A percentile compares a stretch with the other conserved stretches of the same genome.
Evolutionary conservation across 164 flowering plant genomes (phyloP).

Genomic region (Umbilicus rupestris): DNA sequence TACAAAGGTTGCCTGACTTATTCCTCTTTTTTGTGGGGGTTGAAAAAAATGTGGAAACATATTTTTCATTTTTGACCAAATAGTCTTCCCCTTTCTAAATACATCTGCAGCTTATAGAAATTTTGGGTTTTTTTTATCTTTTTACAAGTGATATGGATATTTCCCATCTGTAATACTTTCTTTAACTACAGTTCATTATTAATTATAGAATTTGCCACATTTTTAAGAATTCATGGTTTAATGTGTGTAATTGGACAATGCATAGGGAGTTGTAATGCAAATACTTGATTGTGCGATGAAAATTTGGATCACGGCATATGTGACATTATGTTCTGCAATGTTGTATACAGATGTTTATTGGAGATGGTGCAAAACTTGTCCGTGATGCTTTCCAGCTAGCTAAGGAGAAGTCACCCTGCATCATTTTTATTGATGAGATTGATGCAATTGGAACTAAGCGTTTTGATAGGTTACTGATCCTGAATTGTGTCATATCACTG

Average conservation of each 20-base stretch:
- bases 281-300: too few relatives aligned
- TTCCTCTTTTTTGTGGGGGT: not conserved
- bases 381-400: constrained; percentile 89
- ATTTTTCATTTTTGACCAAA: not conserved
- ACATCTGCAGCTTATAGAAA: not conserved
- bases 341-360: constrained; percentile 85
- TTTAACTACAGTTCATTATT: not conserved
- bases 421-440: constrained; percentile 82
- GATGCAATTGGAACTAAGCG: constrained; percentile 97
- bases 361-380: constrained; percentile 94
- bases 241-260: not conserved
- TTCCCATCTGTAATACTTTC: not conserved
- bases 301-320: too few relatives aligned
- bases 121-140: not conserved
- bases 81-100: not conserved
- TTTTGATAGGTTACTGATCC: constrained; percentile 69
- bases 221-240: not conserved
- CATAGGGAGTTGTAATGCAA: not conserved
- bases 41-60: not conserved
- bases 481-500: not conserved
- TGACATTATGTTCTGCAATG: not conserved
- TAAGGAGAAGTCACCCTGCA: constrained; percentile 79
- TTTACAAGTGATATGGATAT: not conserved
- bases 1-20: not conserved
- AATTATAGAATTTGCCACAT: not conserved